Conservation (phyloP, 2,329 filamentous ascomycete species). For the Xylariaceae sp. region DNA sequence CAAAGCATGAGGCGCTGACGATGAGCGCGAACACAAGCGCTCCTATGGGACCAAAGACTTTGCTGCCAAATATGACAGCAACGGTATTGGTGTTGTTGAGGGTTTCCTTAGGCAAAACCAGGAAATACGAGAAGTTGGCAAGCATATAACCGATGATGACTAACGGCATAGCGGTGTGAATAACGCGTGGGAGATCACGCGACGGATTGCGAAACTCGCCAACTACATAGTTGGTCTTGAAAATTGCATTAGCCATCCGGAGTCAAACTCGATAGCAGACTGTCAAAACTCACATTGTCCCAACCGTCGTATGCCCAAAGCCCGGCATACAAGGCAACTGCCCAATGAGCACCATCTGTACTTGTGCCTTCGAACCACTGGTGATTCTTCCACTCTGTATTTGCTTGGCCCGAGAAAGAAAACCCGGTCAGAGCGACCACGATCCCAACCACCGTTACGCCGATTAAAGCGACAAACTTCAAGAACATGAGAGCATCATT, state of each 20-base stretch:
- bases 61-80: conserved; percentile 89
- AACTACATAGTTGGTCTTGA: conserved; percentile 92
- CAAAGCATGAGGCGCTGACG: conserved; percentile 90
- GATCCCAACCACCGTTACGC: conserved; percentile 85
- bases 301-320: conserved; percentile 98
- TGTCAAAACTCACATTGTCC: conserved; percentile 82
- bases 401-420: conserved; percentile 76
- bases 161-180: conserved; percentile 94
- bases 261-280: neutral
- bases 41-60: conserved; percentile 86
- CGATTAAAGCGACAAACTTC: conserved; percentile 89
- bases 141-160: conserved; percentile 91
- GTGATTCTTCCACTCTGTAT: conserved; percentile 82
- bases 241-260: conserved; percentile 35
- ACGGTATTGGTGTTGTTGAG: conserved; percentile 93
- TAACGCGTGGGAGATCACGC: conserved; percentile 89
- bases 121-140: conserved; percentile 91
- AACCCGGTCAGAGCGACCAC: conserved; percentile 87
- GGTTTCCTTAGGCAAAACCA: conserved; percentile 80
- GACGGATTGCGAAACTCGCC: conserved; percentile 93
- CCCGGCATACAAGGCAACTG: conserved; percentile 91
- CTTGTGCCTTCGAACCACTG: conserved; percentile 90
- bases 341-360: conserved; percentile 82
- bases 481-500: conserved; percentile 96
- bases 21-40: conserved; percentile 85